phyloP scores from a whole-genome alignment of 768 basidiomycete genomes.

The Pleurotus citrinopileatus region DNA sequence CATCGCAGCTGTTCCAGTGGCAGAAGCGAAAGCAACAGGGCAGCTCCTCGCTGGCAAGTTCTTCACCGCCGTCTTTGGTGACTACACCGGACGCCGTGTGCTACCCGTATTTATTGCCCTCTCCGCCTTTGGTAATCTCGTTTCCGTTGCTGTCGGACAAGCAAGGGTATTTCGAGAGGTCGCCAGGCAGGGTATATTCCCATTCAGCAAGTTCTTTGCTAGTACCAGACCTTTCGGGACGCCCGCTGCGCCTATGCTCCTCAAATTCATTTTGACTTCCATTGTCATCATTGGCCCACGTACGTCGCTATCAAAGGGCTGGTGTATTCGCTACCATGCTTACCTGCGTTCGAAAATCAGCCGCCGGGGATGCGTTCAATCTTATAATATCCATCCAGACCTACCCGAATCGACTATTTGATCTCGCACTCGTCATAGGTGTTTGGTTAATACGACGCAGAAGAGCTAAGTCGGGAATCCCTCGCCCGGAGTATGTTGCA shows the following conservation, averaged over 20 bases:
- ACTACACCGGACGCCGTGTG: slow-evolving; percentile 29
- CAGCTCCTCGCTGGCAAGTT: slow-evolving; percentile 47
- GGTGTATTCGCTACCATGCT: too few species aligned
- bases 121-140: slow-evolving; percentile 37
- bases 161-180: slow-evolving; percentile 48
- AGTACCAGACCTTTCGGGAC: slow-evolving; percentile 48
- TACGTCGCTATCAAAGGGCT: too few species aligned
- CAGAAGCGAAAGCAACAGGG: slow-evolving; percentile 37
- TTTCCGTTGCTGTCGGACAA: slow-evolving; percentile 35
- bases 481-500: slow-evolving; percentile 30
- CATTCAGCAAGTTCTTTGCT: slow-evolving; percentile 44
- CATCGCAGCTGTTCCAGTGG: slow-evolving; percentile 34
- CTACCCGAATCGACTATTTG: slow-evolving; percentile 34
- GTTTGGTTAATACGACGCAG: slow-evolving; percentile 34
- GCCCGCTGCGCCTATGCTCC: slow-evolving; percentile 37
- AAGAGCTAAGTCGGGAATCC: slow-evolving; percentile 27
- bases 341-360: too few species aligned
- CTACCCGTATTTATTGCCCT: slow-evolving; percentile 37
- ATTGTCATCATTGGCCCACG: slow-evolving; percentile 39
- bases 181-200: slow-evolving; percentile 50
- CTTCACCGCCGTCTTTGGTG: slow-evolving; percentile 48
- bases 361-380: slow-evolving; percentile 41
- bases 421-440: slow-evolving; percentile 31
- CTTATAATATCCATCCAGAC: slow-evolving; percentile 39
- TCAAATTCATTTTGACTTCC: slow-evolving; percentile 36